A percentile compares a stretch with the other conserved stretches of the same genome.
phyloP scores from a whole-genome alignment of 1,284 basidiomycete species.

The Cryptococcus neoformans region DNA sequence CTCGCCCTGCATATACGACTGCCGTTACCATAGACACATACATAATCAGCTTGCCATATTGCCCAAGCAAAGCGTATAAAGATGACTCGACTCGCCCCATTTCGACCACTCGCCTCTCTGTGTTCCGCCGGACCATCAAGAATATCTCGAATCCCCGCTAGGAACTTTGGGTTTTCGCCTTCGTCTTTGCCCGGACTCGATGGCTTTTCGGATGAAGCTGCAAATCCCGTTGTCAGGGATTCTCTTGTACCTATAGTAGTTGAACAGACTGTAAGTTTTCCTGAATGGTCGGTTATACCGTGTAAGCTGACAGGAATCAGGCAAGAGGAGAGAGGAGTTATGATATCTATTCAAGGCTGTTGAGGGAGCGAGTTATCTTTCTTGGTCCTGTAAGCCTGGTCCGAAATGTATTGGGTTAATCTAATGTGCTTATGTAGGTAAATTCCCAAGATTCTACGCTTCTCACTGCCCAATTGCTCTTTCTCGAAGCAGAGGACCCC shows the following conservation, averaged over 20 bases:
- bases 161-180: slow-evolving; percentile 7
- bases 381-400: slow-evolving; percentile 69
- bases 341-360: slow-evolving; percentile 87
- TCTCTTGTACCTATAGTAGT: slow-evolving; percentile 83
- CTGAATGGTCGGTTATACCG: not conserved
- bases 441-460: slow-evolving; percentile 58
- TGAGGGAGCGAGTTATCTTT: slow-evolving; percentile 90
- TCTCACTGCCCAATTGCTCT: slow-evolving; percentile 82
- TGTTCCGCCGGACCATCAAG: slow-evolving; percentile 22
- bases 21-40: no score
- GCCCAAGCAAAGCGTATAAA: not conserved
- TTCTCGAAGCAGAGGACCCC: slow-evolving; percentile 89
- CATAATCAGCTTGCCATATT: no score
- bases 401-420: not conserved
- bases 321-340: slow-evolving; percentile 89
- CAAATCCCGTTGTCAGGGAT: slow-evolving; percentile 33
- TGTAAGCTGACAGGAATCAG: slow-evolving; percentile 49
- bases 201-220: slow-evolving; percentile 14
- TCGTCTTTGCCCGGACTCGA: not conserved
- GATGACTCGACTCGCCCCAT: slow-evolving; percentile 6
- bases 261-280: slow-evolving; percentile 71
- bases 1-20: no score
- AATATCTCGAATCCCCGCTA: not conserved
- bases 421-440: not conserved
- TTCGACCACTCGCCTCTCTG: slow-evolving; percentile 4